Conservation (phyloP, 176 grass and related monocot species). For the Puccinellia tenuiflora region DNA sequence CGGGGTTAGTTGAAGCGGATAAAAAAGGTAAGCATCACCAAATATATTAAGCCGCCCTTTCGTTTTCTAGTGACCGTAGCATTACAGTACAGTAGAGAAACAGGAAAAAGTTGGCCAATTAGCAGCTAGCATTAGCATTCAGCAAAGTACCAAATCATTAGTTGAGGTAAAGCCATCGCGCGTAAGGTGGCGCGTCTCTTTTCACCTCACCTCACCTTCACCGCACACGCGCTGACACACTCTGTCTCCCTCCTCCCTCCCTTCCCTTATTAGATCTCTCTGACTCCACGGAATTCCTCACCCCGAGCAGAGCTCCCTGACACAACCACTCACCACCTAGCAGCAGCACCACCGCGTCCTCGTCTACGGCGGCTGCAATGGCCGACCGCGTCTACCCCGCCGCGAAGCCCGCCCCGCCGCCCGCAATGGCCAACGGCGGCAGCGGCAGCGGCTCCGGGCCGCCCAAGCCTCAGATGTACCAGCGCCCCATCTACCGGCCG, state of each 20-base stretch:
- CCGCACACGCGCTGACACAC: not conserved
- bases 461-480: constrained; percentile 70
- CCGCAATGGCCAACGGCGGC: constrained; percentile 15
- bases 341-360: not conserved
- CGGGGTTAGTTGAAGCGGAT: not conserved
- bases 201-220: constrained; percentile 11
- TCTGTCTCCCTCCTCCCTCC: not conserved
- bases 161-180: constrained; percentile 48
- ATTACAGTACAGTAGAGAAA: not conserved
- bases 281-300: not conserved
- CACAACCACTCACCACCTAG: not conserved
- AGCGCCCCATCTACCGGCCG: constrained; percentile 67
- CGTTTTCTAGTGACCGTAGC: not conserved
- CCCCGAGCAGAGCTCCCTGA: not conserved
- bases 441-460: constrained; percentile 15
- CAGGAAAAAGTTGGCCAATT: not conserved
- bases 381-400: constrained; percentile 75
- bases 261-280: constrained; percentile 32
- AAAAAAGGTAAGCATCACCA: not conserved
- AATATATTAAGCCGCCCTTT: not conserved
- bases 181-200: constrained; percentile 54
- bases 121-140: not conserved
- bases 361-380: constrained; percentile 31
- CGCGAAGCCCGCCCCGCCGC: constrained; percentile 61
- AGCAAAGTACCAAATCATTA: constrained; percentile 42